These are phyloP conservation scores for Tylopilus cervinicoccineus DNA, from an alignment of 768 basidiomycete species.

Conservation along the genomic window DNA sequence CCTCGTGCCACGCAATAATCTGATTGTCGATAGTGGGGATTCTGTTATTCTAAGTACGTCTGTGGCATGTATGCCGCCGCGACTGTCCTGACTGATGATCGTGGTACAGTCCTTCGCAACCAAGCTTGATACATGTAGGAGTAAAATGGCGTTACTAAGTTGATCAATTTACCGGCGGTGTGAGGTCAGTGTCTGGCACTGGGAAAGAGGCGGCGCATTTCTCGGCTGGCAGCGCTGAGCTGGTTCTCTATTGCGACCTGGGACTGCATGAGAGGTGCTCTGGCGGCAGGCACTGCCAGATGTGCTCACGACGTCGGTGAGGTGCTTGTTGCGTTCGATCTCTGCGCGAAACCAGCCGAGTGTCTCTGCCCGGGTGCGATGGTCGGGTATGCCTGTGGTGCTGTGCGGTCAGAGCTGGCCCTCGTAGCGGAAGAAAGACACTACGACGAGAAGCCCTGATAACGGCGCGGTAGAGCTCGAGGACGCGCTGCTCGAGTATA, in stretches of 20 bases:
- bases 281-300: background rate
- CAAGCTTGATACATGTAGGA: conserved; percentile 44
- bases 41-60: conserved; percentile 93
- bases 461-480: conserved; percentile 62
- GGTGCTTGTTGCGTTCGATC: conserved; percentile 58
- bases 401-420: conserved; percentile 5
- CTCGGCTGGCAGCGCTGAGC: conserved; percentile 51
- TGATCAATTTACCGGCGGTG: conserved; percentile 2
- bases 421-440: background rate
- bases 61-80: background rate
- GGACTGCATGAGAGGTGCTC: conserved; percentile 11
- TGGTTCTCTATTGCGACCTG: conserved; percentile 62
- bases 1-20: conserved; percentile 4
- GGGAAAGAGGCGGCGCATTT: conserved; percentile 56
- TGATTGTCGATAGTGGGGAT: conserved; percentile 64
- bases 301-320: conserved; percentile 51
- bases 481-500: conserved; percentile 57
- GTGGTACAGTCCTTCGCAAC: conserved; percentile 65
- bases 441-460: conserved; percentile 68
- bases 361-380: conserved; percentile 58
- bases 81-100: conserved; percentile 30
- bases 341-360: conserved; percentile 69
- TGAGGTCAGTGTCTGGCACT: background rate
- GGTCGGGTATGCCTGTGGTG: conserved; percentile 57
- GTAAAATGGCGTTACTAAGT: background rate